Conservation (phyloP, 2,329 filamentous ascomycete species). For the Albifimbria verrucaria region DNA sequence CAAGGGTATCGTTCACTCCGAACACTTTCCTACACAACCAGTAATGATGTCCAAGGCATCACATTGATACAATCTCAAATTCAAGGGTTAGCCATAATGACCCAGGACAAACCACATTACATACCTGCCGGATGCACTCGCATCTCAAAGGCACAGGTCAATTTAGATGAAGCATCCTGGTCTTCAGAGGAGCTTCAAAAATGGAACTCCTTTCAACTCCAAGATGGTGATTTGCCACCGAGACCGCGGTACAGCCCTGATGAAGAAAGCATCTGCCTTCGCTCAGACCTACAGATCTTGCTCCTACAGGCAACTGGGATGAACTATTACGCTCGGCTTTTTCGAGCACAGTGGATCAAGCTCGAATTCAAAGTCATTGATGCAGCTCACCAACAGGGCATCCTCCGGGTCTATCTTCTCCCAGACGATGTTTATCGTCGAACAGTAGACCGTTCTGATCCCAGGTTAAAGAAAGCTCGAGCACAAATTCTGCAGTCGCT, state of each 20-base stretch:
- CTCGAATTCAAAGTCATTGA: slow-evolving; percentile 33
- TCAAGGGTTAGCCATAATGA: slow-evolving; percentile 13
- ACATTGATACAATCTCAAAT: too few relatives aligned
- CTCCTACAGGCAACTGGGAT: slow-evolving; percentile 25
- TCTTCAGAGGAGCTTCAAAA: slow-evolving; percentile 4
- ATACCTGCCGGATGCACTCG: slow-evolving; percentile 39
- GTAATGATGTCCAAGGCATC: too few relatives aligned
- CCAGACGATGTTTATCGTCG: slow-evolving; percentile 61
- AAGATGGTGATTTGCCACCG: slow-evolving; percentile 9
- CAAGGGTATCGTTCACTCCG: too few relatives aligned
- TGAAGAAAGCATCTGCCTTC: slow-evolving; percentile 7
- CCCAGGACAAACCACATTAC: slow-evolving; percentile 20
- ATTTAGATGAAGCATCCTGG: slow-evolving; percentile 12
- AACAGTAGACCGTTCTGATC: slow-evolving; percentile 46
- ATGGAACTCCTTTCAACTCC: slow-evolving; percentile 26
- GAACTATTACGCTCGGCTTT: slow-evolving; percentile 24
- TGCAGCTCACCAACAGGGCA: slow-evolving; percentile 15
- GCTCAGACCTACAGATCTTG: slow-evolving; percentile 17
- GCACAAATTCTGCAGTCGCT: slow-evolving; percentile 47
- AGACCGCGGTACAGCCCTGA: not conserved
- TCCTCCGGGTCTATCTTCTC: slow-evolving; percentile 58
- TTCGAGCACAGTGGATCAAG: slow-evolving; percentile 38
- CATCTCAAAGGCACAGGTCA: slow-evolving; percentile 19
- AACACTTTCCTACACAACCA: too few relatives aligned
- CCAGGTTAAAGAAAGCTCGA: slow-evolving; percentile 42